Conservation (phyloP, 2,329 filamentous ascomycete genomes). For the Pestalotiopsis sp. region DNA sequence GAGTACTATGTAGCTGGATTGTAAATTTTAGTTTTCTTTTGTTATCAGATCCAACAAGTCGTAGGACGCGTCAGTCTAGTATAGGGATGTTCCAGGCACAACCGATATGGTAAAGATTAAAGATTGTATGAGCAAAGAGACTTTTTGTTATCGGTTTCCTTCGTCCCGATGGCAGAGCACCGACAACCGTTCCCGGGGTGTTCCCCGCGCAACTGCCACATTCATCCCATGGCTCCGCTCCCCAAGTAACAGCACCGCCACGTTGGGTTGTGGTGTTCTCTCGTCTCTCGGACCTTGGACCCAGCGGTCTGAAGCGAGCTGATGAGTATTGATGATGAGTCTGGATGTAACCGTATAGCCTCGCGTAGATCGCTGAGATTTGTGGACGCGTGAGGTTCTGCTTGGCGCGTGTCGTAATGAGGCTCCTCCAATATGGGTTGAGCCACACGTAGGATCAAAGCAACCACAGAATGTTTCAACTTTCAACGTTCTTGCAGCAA, state of each 20-base stretch:
- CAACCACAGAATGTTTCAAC: not conserved
- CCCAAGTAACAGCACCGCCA: not conserved
- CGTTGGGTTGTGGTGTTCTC: not conserved
- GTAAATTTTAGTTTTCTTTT: not conserved
- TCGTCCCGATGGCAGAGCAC: not conserved
- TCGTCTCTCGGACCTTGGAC: not conserved
- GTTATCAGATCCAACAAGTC: not conserved
- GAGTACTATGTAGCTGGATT: not conserved
- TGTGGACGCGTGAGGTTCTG: not conserved
- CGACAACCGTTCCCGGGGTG: not conserved
- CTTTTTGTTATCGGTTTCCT: too few relatives aligned
- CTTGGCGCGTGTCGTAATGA: not conserved
- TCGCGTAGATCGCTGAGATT: not conserved
- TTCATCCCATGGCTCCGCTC: not conserved
- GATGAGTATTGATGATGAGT: not conserved
- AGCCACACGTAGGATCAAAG: not conserved
- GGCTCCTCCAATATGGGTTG: not conserved
- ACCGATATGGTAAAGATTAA: too few relatives aligned
- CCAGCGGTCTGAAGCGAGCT: not conserved
- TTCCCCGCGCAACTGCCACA: not conserved
- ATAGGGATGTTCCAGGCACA: not conserved
- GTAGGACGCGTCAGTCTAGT: not conserved
- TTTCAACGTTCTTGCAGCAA: too few relatives aligned
- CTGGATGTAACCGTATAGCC: not conserved
- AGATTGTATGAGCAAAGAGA: too few relatives aligned